Percentiles rank a stretch among this genome's conserved stretches.
Conservation (phyloP, 805 yeast genomes). For the Barnettozyma sucrosica region DNA sequence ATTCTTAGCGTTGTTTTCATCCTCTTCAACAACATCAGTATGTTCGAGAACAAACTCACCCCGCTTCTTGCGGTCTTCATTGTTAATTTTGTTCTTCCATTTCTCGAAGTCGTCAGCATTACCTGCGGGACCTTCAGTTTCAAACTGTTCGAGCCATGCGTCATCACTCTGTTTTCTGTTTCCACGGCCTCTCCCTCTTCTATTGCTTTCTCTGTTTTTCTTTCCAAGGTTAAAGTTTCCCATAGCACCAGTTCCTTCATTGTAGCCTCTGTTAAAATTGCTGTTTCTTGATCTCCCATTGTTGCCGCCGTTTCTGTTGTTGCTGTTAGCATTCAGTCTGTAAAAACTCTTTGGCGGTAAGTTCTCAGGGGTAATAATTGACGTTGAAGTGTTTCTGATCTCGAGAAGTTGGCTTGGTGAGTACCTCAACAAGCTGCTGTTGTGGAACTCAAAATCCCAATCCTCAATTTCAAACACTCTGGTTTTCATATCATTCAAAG, state of each 20-base stretch:
- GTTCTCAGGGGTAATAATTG: slow-evolving; percentile 13
- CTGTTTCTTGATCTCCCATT: slow-evolving; percentile 5
- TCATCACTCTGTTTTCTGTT: slow-evolving; percentile 19
- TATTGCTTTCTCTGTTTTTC: slow-evolving; percentile 8
- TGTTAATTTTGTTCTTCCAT: slow-evolving; percentile 35
- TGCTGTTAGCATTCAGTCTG: slow-evolving; percentile 13
- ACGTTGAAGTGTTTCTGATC: slow-evolving; percentile 10
- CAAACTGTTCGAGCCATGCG: slow-evolving; percentile 17
- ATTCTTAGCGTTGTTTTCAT: slow-evolving; percentile 12
- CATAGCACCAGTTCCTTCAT: slow-evolving; percentile 25
- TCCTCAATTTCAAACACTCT: slow-evolving; percentile 18
- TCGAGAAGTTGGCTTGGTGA: slow-evolving; percentile 20
- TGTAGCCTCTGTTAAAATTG: slow-evolving; percentile 6
- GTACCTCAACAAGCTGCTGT: slow-evolving; percentile 15
- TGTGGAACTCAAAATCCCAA: slow-evolving; percentile 15
- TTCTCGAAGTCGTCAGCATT: slow-evolving; percentile 34
- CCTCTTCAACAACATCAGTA: slow-evolving; percentile 4
- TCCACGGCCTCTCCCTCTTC: slow-evolving; percentile 14
- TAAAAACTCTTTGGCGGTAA: slow-evolving; percentile 23
- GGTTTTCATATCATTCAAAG: slow-evolving; percentile 10
- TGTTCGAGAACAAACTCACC: slow-evolving; percentile 20
- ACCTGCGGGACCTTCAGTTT: slow-evolving; percentile 18
- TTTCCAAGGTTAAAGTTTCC: slow-evolving; percentile 25
- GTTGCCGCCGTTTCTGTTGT: slow-evolving; percentile 5
- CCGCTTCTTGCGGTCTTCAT: slow-evolving; percentile 30